A percentile compares a stretch with the other conserved stretches of the same genome.
These are phyloP conservation scores for Paraphoma sp. DNA, from an alignment of 2,329 filamentous ascomycete species.

Conservation along the genomic window DNA sequence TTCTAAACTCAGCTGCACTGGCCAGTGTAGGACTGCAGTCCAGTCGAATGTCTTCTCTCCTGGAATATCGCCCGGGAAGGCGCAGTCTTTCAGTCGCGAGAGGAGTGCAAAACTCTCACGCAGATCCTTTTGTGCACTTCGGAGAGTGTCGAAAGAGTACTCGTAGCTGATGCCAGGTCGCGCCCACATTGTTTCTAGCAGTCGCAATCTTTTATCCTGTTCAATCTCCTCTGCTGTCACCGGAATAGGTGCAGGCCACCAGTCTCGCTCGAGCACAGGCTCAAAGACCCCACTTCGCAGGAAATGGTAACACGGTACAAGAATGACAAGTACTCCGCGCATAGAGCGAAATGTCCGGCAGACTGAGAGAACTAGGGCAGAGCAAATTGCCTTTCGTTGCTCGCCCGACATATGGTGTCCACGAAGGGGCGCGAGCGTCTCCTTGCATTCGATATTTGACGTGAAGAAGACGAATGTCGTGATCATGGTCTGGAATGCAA, in stretches of 20 bases:
- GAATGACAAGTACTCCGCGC: conserved; percentile 31
- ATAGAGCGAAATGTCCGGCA: conserved; percentile 21
- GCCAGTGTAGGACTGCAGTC: conserved; percentile 27
- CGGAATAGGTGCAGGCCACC: conserved; percentile 28
- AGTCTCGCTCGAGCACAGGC: conserved; percentile 27
- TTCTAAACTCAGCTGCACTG: conserved; percentile 15
- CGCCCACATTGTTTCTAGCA: conserved; percentile 32
- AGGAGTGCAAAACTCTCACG: conserved; percentile 28
- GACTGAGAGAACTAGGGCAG: conserved; percentile 4
- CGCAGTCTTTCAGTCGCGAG: conserved; percentile 22
- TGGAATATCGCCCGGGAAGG: neutral
- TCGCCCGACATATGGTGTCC: neutral
- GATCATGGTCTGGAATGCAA: conserved; percentile 25
- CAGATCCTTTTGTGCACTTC: conserved; percentile 18
- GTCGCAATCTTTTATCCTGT: conserved; percentile 21
- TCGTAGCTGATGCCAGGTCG: conserved; percentile 26
- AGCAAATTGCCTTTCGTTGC: neutral
- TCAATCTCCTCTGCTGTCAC: conserved; percentile 16
- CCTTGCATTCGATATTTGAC: conserved; percentile 20
- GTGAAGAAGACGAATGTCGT: conserved; percentile 23
- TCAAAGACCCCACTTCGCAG: conserved; percentile 22
- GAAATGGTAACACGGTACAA: conserved; percentile 31
- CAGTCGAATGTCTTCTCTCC: conserved; percentile 19
- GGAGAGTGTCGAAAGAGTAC: conserved; percentile 30
- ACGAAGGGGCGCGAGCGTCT: conserved; percentile 8